Percentiles rank a stretch among this genome's conserved stretches.
phyloP scores from a whole-genome alignment of 805 yeast genomes.

The Candida easanensis region DNA sequence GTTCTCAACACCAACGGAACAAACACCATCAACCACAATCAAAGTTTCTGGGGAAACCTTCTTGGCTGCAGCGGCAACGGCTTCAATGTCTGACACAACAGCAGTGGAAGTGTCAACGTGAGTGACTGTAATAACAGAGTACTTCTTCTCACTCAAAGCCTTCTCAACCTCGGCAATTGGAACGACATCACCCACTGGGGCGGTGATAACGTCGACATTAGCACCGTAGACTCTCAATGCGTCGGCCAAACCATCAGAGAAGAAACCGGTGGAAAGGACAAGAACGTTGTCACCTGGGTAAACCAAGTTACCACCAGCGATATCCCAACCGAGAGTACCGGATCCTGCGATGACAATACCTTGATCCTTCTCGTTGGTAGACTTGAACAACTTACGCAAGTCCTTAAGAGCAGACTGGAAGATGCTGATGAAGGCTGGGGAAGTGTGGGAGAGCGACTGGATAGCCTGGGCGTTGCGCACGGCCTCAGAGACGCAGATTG shows the following conservation, averaged over 20 bases:
- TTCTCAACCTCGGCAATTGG: constrained; percentile 53
- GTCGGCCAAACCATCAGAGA: constrained; percentile 80
- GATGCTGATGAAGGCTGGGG: constrained; percentile 74
- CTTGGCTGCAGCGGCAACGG: constrained; percentile 59
- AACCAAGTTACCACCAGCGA: constrained; percentile 75
- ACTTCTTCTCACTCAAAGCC: constrained; percentile 50
- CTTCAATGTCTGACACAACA: constrained; percentile 72
- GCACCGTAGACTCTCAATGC: constrained; percentile 71
- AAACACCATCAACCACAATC: constrained; percentile 89
- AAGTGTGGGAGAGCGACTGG: constrained; percentile 86
- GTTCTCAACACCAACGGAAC: constrained; percentile 88
- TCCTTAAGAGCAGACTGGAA: constrained; percentile 68
- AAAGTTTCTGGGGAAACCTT: constrained; percentile 73
- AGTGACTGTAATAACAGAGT: constrained; percentile 76
- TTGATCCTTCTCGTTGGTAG: constrained; percentile 65
- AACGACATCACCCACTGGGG: constrained; percentile 72
- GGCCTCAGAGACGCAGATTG: constrained; percentile 76
- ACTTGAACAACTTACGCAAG: constrained; percentile 72
- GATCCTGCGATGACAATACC: constrained; percentile 84
- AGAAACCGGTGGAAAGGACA: constrained; percentile 87
- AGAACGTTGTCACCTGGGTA: constrained; percentile 66
- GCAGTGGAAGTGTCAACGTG: constrained; percentile 98
- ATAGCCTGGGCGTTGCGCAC: constrained; percentile 79
- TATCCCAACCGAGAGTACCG: constrained; percentile 95
- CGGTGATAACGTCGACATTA: constrained; percentile 68